Conservation (phyloP, 805 yeast species). For the Yarrowia sp. region DNA sequence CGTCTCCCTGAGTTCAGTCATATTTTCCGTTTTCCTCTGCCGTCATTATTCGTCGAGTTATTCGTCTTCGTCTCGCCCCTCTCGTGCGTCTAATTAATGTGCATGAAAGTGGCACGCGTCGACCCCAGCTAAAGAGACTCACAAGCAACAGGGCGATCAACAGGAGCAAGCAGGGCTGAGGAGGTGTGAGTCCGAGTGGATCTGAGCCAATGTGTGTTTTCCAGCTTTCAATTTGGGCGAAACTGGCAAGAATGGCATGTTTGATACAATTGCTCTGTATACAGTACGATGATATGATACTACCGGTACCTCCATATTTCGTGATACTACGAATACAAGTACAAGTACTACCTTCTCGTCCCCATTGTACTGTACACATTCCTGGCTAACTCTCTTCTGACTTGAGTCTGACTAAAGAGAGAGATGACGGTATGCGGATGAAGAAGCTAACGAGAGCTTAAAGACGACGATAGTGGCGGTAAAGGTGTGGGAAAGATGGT, state of each 20-base stretch:
- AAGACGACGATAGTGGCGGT: too few species aligned
- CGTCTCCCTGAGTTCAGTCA: background rate
- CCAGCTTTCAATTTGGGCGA: too few species aligned
- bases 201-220: too few species aligned
- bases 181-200: too few species aligned
- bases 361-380: conserved; percentile 3
- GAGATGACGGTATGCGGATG: conserved; percentile 8
- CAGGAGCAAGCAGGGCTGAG: background rate
- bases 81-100: conserved; percentile 26
- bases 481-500: too few species aligned
- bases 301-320: too few species aligned
- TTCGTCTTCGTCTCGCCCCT: too few species aligned
- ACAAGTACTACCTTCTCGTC: background rate
- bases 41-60: background rate
- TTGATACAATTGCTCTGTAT: too few species aligned
- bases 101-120: conserved; percentile 32
- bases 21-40: background rate
- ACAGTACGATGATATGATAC: too few species aligned
- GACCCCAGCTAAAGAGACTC: background rate
- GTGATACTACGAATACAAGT: too few species aligned
- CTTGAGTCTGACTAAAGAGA: background rate
- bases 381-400: conserved; percentile 8
- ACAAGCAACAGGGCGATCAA: conserved; percentile 2
- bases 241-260: too few species aligned
- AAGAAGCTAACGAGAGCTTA: background rate